phyloP scores from a whole-genome alignment of 2,329 filamentous ascomycete genomes.

The Hypocrella siamensis region DNA sequence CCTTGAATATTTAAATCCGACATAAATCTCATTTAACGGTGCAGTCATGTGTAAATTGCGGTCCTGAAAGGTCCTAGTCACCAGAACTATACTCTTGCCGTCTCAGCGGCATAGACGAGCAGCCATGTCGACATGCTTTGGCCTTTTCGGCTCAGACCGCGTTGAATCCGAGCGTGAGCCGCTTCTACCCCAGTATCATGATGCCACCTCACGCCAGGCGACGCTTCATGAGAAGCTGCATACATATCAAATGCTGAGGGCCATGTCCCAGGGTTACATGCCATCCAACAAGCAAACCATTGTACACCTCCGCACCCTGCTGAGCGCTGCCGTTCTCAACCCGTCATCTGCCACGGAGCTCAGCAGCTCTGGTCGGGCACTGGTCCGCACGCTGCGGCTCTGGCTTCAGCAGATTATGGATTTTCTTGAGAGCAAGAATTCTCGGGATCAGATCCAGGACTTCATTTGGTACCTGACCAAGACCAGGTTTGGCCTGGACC shows the following conservation, averaged over 20 bases:
- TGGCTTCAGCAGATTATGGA: slow-evolving; percentile 70
- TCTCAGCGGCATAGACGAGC: too few species aligned
- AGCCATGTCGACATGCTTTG: slow-evolving; percentile 51
- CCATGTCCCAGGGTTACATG: slow-evolving; percentile 73
- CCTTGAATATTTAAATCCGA: too few species aligned
- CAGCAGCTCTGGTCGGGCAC: slow-evolving; percentile 58
- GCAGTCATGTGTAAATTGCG: too few species aligned
- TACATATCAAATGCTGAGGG: slow-evolving; percentile 79
- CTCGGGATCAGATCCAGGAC: slow-evolving; percentile 73
- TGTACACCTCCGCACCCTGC: slow-evolving; percentile 61
- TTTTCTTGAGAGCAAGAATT: slow-evolving; percentile 71
- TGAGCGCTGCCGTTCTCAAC: slow-evolving; percentile 66
- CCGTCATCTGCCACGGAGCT: slow-evolving; percentile 46
- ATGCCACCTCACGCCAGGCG: slow-evolving; percentile 65
- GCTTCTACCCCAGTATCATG: slow-evolving; percentile 66
- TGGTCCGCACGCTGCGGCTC: slow-evolving; percentile 56
- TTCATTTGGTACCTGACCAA: slow-evolving; percentile 75
- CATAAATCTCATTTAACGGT: too few species aligned
- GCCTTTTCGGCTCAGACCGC: slow-evolving; percentile 27
- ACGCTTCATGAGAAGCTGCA: slow-evolving; percentile 80
- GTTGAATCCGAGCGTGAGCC: slow-evolving; percentile 51
- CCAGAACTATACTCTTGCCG: too few species aligned
- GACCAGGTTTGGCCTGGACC: slow-evolving; percentile 38
- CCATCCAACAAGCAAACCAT: slow-evolving; percentile 78
- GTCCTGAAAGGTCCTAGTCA: not conserved